Base-by-base conservation (phyloP, 345 rosid species). In the Salix brachista region DNA sequence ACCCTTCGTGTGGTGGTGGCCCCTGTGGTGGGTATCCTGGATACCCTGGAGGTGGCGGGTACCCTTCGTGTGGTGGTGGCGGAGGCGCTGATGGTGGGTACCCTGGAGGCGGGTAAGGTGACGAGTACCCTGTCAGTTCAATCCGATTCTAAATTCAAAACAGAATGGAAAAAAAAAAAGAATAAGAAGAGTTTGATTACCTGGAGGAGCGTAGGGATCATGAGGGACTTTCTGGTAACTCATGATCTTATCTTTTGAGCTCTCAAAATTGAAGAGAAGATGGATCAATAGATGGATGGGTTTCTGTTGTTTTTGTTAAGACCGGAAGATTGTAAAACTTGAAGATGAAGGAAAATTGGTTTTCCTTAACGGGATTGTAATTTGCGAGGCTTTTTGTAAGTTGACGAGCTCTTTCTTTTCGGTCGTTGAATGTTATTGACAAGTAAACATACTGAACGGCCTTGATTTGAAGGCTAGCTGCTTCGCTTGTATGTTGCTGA, bases 121-220 rank as follows among this genome's bases (percentile, higher is more conserved):
- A 42, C 19, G 81, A 67, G 70, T 81, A 89, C 16, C 89, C 90
- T 85, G 76, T 69, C 26, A 46, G 73, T n/a, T 48, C 37, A 78
- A 80, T 67, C 23, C 52, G 21, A 76, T 58, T 52, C 41, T 48
- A 34, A 75, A 66, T 11, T 17, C 26, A 56, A 71, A 39, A 58
- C 0, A 0, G 11, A 10, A 13, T 13, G 9, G 7, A 5, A 6
- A 28, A 16, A 48, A 30, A 62, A 28, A 52, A 23, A 13, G 61
- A 65, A 2, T 17, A 6, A 54, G 19, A 50, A n/a, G 46, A 14
- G 6, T 5, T 13, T 12, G 28, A n/a, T n/a, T 62, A 89, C 97
- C 94, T 72, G 90, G 90, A 76, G 91, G 90, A 81, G 90, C 88
- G 52, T 87, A 89, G 46, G 85, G 88, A 9, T 89, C 89, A 62